Percentiles rank a stretch among this genome's conserved stretches.
These are phyloP conservation scores for Ascochyta pisi DNA, from an alignment of 2,329 filamentous ascomycete species.

Conservation along the genomic window DNA sequence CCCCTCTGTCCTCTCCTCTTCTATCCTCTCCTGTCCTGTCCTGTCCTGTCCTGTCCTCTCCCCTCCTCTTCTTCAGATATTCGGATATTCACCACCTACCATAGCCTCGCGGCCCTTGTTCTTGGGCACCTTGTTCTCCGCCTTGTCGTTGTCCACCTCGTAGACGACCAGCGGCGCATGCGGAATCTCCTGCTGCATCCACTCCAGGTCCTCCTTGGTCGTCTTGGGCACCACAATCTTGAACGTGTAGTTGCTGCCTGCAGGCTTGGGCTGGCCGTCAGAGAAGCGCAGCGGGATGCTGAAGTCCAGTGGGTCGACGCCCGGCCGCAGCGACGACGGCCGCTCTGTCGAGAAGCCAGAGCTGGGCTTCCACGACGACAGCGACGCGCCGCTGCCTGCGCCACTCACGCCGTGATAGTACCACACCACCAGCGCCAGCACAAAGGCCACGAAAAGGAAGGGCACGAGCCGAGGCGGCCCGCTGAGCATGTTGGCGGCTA, in stretches of 20 bases:
- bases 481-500: slow-evolving; percentile 42
- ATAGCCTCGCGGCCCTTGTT: slow-evolving; percentile 70
- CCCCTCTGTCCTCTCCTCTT: too few species aligned
- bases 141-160: slow-evolving; percentile 59
- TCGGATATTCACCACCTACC: slow-evolving; percentile 26
- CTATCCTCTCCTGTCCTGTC: too few species aligned
- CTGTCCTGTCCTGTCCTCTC: too few species aligned
- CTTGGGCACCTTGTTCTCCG: slow-evolving; percentile 59
- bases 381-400: slow-evolving; percentile 12
- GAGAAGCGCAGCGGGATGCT: slow-evolving; percentile 43
- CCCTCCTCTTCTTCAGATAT: too few species aligned
- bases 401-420: slow-evolving; percentile 30
- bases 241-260: slow-evolving; percentile 46
- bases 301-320: slow-evolving; percentile 45
- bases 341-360: slow-evolving; percentile 9
- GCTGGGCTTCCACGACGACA: slow-evolving; percentile 24
- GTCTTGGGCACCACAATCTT: slow-evolving; percentile 48
- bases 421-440: slow-evolving; percentile 41
- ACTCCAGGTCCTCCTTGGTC: slow-evolving; percentile 46
- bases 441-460: slow-evolving; percentile 34
- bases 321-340: slow-evolving; percentile 22
- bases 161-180: slow-evolving; percentile 55
- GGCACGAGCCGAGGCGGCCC: slow-evolving; percentile 44
- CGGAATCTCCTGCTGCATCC: slow-evolving; percentile 46
- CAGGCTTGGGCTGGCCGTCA: slow-evolving; percentile 40